Evolutionary conservation across 108 stramenopile species (phyloP), one percentile per base, ranked within the genome.

Genomic region (Nitzschia sp.): DNA sequence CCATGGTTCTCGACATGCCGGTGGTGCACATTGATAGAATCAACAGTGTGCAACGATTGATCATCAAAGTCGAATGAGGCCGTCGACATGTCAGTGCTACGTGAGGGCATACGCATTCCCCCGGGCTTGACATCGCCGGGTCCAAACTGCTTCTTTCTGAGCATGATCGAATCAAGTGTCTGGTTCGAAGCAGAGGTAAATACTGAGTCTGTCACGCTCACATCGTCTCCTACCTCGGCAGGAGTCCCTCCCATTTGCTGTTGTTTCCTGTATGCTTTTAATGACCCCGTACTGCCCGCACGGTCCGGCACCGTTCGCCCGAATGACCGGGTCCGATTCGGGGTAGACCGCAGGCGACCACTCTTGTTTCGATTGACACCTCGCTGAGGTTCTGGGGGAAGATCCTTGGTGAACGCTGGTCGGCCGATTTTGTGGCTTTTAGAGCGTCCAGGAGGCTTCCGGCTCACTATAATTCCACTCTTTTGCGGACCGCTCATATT

Each of bases 351-450:
- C 54, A 49, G 49, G 29, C 53, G 54, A 38, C 69, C 68, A 28
- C 76, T 77, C 23, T 67, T 63, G 63, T 53, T 70, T 25, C 76
- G 57, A 66, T 56, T 58, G 64, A 77, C 68, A 3, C 69, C 69
- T 38, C 76, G 35, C 36, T 45, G 35, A 15, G 46, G 62, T 15
- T 60, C 57, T 47, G 46, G 64, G 21, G 63, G 64, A 28, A 64
- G 55, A 18, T 67, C 66, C 28, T 28, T 36, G 51, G 33, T 28
- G 64, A 74, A 74, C 8, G 57, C 35, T 9, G 74, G 74, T 26
- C 74, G 56, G 21, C 66, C 66, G 45, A 74, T 74, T 29, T 67
- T 66, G 35, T 66, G 56, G 35, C 64, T 66, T 28, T 74, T 57
- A 3, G 66, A 61, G 35, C 74, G 74, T 27, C 33, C 38, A 26